phyloP scores from a whole-genome alignment of 2,329 filamentous ascomycete genomes.

The Aspergillus brunneoviolaceus region DNA sequence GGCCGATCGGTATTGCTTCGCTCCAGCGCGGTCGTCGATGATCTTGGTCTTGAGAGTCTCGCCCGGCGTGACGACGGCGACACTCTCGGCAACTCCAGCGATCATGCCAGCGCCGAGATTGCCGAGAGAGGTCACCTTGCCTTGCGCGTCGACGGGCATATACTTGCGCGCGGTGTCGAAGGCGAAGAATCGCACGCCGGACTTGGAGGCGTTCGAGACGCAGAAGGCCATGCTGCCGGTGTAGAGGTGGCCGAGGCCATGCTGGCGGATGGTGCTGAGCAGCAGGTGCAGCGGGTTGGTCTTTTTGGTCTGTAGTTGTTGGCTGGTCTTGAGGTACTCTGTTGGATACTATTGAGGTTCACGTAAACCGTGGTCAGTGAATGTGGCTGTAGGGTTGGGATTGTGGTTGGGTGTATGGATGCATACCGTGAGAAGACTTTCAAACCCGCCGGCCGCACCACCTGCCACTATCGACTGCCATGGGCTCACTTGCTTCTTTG shows the following conservation, averaged over 20 bases:
- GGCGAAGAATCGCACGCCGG: conserved; percentile 19
- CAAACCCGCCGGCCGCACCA: conserved; percentile 16
- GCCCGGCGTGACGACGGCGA: conserved; percentile 63
- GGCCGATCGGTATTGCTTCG: conserved; percentile 50
- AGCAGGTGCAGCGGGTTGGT: conserved; percentile 4
- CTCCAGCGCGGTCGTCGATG: conserved; percentile 54
- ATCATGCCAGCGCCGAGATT: conserved; percentile 62
- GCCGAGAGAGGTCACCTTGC: conserved; percentile 48
- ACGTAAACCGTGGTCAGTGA: neutral
- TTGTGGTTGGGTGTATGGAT: too few relatives aligned
- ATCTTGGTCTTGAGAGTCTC: conserved; percentile 67
- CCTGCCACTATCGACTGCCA: conserved; percentile 21
- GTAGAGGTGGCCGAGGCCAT: conserved; percentile 15
- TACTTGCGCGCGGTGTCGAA: conserved; percentile 16
- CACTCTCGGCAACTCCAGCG: conserved; percentile 59
- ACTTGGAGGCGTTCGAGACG: conserved; percentile 20
- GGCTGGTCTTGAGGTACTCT: conserved; percentile 20
- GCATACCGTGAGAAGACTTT: conserved; percentile 16
- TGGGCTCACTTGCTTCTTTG: conserved; percentile 8
- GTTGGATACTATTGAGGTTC: conserved; percentile 14
- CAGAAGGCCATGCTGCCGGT: conserved; percentile 18
- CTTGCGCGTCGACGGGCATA: conserved; percentile 12
- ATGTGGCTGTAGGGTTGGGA: neutral
- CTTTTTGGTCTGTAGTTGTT: conserved; percentile 14
- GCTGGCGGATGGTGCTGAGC: conserved; percentile 8